Conservation (phyloP, 2,329 filamentous ascomycete genomes). For the Zymoseptoria pseudotritici region DNA sequence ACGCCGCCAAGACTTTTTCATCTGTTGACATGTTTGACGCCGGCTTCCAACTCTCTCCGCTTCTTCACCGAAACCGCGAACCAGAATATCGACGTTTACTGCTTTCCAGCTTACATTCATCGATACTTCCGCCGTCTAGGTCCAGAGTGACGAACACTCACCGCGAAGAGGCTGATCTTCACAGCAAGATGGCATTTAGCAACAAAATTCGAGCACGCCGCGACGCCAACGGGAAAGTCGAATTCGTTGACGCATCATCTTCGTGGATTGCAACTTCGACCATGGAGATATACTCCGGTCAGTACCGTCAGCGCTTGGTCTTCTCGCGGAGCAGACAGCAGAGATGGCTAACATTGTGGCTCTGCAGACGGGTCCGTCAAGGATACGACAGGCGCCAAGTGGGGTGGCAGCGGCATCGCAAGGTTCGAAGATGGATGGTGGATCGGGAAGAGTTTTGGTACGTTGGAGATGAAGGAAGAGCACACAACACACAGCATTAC, state of each 20-base stretch:
- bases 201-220: neutral
- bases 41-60: slow-evolving; percentile 42
- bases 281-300: neutral
- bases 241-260: neutral
- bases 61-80: slow-evolving; percentile 93
- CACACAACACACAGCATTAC: neutral
- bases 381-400: neutral
- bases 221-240: neutral
- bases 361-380: neutral
- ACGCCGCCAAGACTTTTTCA: too few species aligned
- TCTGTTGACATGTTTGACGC: too few species aligned
- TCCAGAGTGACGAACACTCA: neutral
- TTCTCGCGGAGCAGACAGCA: too few species aligned
- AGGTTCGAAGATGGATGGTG: neutral
- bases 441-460: neutral
- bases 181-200: neutral
- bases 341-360: too few species aligned
- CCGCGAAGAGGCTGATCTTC: neutral
- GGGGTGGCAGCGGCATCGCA: neutral
- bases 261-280: neutral
- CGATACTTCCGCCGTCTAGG: neutral
- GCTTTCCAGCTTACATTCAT: neutral
- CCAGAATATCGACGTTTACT: slow-evolving; percentile 66
- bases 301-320: neutral
- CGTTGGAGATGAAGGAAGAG: neutral